These are phyloP conservation scores for Hymenoscyphus linearis DNA, from an alignment of 2,329 filamentous ascomycete genomes.

Conservation along the genomic window DNA sequence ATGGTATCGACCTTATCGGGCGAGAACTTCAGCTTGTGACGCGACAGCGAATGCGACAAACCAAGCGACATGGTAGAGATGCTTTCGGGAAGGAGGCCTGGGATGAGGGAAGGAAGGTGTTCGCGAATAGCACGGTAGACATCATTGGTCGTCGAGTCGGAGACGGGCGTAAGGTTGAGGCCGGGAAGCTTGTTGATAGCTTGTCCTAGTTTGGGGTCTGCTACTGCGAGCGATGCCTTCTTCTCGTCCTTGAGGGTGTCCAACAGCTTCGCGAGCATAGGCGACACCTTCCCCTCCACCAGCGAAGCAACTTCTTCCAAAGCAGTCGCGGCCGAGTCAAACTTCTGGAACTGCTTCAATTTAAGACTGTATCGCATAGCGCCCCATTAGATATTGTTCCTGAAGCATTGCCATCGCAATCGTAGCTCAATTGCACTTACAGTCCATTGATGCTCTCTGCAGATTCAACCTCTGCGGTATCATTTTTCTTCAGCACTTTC, in stretches of 20 bases:
- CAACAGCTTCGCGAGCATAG: conserved; percentile 75
- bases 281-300: conserved; percentile 91
- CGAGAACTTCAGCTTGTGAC: conserved; percentile 98
- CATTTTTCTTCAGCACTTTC: conserved; percentile 88
- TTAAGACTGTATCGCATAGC: conserved; percentile 58
- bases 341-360: conserved; percentile 96
- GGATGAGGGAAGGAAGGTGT: conserved; percentile 84
- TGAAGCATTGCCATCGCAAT: conserved; percentile 5
- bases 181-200: conserved; percentile 89
- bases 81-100: conserved; percentile 77
- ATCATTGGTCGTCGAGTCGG: conserved; percentile 77
- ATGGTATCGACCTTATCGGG: conserved; percentile 98
- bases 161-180: conserved; percentile 77
- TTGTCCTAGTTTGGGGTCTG: conserved; percentile 85
- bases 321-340: conserved; percentile 85
- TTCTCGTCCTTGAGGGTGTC: conserved; percentile 94
- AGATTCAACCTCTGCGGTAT: conserved; percentile 67
- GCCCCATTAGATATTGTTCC: conserved; percentile 18
- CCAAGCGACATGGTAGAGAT: conserved; percentile 92
- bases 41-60: conserved; percentile 92
- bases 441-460: conserved; percentile 82
- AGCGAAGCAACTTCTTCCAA: conserved; percentile 85
- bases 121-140: conserved; percentile 92
- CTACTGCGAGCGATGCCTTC: conserved; percentile 90
- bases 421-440: conserved; percentile 48